phyloP scores from a whole-genome alignment of 2,329 filamentous ascomycete genomes.

The Pestalotiopsis fici region DNA sequence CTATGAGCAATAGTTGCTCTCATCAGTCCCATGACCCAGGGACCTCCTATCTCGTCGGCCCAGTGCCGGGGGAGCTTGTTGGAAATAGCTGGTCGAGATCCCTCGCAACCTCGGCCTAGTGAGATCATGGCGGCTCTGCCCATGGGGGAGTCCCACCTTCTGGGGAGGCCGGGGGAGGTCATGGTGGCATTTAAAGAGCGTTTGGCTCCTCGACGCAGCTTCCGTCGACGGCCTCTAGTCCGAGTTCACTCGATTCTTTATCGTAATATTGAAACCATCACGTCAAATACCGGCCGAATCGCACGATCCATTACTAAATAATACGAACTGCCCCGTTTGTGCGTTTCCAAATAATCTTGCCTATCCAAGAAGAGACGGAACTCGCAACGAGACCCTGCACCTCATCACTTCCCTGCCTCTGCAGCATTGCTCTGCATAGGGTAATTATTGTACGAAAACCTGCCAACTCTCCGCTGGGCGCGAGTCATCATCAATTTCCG shows the following conservation, averaged over 20 bases:
- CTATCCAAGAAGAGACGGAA: not conserved
- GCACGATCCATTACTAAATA: not conserved
- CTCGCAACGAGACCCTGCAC: not conserved
- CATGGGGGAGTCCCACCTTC: not conserved
- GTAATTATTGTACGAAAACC: not conserved
- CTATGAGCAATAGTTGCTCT: not conserved
- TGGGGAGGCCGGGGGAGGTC: conserved; percentile 1
- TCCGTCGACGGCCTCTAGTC: not conserved
- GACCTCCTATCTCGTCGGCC: not conserved
- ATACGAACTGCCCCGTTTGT: not conserved
- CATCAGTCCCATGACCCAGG: not conserved
- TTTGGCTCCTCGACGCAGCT: not conserved
- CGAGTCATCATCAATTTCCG: not conserved
- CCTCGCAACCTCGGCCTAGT: conserved; percentile 8
- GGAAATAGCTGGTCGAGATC: not conserved
- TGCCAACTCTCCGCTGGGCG: not conserved
- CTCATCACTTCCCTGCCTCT: not conserved
- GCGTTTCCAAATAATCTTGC: not conserved
- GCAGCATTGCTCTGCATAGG: not conserved
- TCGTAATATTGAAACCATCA: not conserved
- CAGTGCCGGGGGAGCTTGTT: not conserved
- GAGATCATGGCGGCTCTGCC: conserved; percentile 5
- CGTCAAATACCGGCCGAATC: not conserved
- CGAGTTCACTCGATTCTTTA: not conserved
- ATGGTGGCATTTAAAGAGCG: conserved; percentile 8